phyloP scores from a whole-genome alignment of 2,329 filamentous ascomycete genomes.

The Aspergillus transmontanensis region DNA sequence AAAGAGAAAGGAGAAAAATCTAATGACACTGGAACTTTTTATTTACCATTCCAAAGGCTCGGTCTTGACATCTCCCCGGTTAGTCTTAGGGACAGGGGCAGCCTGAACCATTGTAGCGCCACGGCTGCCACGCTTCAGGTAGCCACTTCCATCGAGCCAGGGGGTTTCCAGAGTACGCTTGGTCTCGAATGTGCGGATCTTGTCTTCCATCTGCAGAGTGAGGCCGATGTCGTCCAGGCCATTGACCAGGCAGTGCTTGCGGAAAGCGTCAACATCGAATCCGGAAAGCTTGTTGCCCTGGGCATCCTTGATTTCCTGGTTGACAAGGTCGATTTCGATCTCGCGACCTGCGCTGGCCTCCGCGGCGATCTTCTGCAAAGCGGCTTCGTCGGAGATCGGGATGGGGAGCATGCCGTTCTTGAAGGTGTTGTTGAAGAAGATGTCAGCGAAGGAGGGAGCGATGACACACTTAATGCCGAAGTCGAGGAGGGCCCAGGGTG shows the following conservation, averaged over 20 bases:
- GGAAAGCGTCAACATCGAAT: conserved; percentile 90
- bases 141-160: conserved; percentile 87
- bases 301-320: conserved; percentile 78
- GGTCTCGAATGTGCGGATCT: conserved; percentile 81
- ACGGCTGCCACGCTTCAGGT: conserved; percentile 62
- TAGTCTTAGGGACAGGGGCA: conserved; percentile 80
- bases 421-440: conserved; percentile 99
- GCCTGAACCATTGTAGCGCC: conserved; percentile 64
- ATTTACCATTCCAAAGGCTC: conserved; percentile 87
- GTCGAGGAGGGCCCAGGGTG: conserved; percentile 93
- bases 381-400: conserved; percentile 66
- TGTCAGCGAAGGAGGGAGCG: conserved; percentile 83
- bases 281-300: conserved; percentile 71
- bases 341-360: conserved; percentile 80
- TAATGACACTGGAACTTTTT: conserved; percentile 1
- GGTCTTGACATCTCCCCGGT: conserved; percentile 77
- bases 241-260: conserved; percentile 91
- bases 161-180: conserved; percentile 77
- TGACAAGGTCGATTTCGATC: conserved; percentile 84
- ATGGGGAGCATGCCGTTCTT: conserved; percentile 99
- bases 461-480: conserved; percentile 96
- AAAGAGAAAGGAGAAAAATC: conserved; percentile 7
- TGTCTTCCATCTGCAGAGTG: conserved; percentile 88
- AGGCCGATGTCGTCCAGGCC: conserved; percentile 94
- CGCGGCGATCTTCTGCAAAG: conserved; percentile 70